Conservation (phyloP, 2,329 filamentous ascomycete species). For the Paraphoma chrysanthemicola region DNA sequence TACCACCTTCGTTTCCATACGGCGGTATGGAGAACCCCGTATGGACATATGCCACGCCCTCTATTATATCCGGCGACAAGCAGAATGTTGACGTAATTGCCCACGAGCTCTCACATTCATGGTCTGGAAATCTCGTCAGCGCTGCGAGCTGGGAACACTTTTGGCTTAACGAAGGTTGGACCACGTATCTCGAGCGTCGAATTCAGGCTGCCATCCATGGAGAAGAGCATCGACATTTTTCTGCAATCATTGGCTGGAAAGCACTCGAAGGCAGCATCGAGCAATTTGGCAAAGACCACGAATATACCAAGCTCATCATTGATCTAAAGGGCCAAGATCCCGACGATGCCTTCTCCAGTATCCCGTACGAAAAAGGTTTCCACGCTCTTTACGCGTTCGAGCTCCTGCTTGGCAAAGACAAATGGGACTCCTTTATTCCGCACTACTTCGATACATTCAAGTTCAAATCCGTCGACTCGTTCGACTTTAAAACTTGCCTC, state of each 20-base stretch:
- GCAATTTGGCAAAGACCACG: slow-evolving; percentile 80
- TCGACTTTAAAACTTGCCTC: slow-evolving; percentile 90
- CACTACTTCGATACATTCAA: slow-evolving; percentile 91
- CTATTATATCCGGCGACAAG: slow-evolving; percentile 81
- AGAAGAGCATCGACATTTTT: slow-evolving; percentile 88
- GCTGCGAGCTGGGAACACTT: slow-evolving; percentile 85
- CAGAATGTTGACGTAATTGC: slow-evolving; percentile 97
- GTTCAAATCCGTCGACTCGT: slow-evolving; percentile 87
- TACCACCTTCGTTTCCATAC: slow-evolving; percentile 75
- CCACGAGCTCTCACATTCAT: slow-evolving; percentile 78
- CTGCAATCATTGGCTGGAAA: slow-evolving; percentile 95
- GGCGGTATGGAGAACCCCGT: slow-evolving; percentile 86
- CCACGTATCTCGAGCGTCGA: slow-evolving; percentile 89
- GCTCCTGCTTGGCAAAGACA: slow-evolving; percentile 79
- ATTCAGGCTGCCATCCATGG: slow-evolving; percentile 81
- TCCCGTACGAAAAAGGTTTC: slow-evolving; percentile 97
- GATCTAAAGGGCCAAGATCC: slow-evolving; percentile 90
- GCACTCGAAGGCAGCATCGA: slow-evolving; percentile 80
- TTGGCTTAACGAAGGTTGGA: slow-evolving; percentile 82
- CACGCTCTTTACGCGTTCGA: slow-evolving; percentile 93
- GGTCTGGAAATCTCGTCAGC: slow-evolving; percentile 87
- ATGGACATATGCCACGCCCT: slow-evolving; percentile 94
- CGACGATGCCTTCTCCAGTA: slow-evolving; percentile 90
- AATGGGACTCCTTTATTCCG: slow-evolving; percentile 94
- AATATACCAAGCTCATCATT: slow-evolving; percentile 90